phyloP scores from a whole-genome alignment of 495 filamentous ascomycete species.

The Penicillium subrubescens region DNA sequence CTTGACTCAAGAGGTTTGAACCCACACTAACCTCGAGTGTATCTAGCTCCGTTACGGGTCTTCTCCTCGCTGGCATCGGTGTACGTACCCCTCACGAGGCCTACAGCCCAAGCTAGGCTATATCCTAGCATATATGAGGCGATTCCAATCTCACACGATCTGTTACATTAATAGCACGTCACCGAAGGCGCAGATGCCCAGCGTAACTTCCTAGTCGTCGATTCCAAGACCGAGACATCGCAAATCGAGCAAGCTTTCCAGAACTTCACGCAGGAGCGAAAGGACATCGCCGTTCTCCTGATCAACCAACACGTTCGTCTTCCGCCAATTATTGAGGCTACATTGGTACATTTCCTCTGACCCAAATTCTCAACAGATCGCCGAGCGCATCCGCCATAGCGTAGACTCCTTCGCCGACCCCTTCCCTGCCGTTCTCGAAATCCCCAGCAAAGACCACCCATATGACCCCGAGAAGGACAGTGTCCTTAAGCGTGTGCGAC shows the following conservation, averaged over 20 bases:
- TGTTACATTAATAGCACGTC: conserved; percentile 58
- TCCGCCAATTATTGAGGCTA: not conserved
- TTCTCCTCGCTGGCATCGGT: conserved; percentile 92
- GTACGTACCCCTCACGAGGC: conserved; percentile 53
- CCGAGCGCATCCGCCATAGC: conserved; percentile 86
- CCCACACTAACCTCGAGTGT: not conserved
- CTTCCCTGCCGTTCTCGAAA: conserved; percentile 74
- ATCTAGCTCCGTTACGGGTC: conserved; percentile 89
- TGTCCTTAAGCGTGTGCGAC: conserved; percentile 85
- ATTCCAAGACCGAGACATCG: conserved; percentile 83
- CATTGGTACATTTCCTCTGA: not conserved
- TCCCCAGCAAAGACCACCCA: conserved; percentile 98
- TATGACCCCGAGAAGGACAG: conserved; percentile 99
- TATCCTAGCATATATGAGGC: not conserved
- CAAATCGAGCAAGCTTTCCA: conserved; percentile 92
- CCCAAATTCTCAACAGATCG: conserved; percentile 60
- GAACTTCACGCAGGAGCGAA: conserved; percentile 80
- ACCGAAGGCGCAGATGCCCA: conserved; percentile 79
- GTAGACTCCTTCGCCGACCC: conserved; percentile 57
- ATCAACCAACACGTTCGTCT: conserved; percentile 94
- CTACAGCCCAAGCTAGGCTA: not conserved
- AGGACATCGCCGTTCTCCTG: conserved; percentile 93
- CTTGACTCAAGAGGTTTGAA: not conserved
- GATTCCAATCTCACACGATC: not conserved
- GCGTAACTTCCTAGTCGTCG: conserved; percentile 97